A percentile compares a stretch with the other conserved stretches of the same genome.
Conservation (phyloP, 192 early-diverging fungal genomes). For the Cladochytrium replicatum region DNA sequence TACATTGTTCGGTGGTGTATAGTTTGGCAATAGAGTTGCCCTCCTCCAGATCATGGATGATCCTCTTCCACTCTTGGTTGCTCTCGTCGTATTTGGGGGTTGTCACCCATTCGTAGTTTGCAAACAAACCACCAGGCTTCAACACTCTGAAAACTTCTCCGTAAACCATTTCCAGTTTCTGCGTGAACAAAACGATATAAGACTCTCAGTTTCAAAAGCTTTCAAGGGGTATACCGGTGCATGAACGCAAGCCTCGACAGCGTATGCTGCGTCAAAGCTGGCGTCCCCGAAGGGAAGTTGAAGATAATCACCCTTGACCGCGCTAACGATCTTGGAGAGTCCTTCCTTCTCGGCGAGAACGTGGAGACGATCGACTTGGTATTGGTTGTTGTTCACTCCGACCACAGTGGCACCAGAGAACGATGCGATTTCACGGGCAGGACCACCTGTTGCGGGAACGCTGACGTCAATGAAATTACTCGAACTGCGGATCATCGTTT, state of each 20-base stretch:
- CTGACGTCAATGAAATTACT: constrained; percentile 1
- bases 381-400: constrained; percentile 95
- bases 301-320: constrained; percentile 73
- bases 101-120: constrained; percentile 91
- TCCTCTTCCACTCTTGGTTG: constrained; percentile 59
- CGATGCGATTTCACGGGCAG: constrained; percentile 83
- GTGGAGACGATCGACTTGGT: constrained; percentile 74
- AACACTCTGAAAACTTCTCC: constrained; percentile 81
- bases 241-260: constrained; percentile 93
- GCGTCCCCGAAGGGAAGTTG: constrained; percentile 72
- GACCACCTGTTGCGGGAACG: constrained; percentile 52
- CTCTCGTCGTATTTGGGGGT: constrained; percentile 78
- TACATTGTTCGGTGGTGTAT: constrained; percentile 57
- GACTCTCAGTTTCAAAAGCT: neutral
- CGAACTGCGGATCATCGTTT: neutral
- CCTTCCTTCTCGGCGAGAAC: constrained; percentile 61
- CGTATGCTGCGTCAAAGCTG: constrained; percentile 81
- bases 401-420: constrained; percentile 83
- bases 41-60: constrained; percentile 78
- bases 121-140: constrained; percentile 87
- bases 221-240: no score
- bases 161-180: constrained; percentile 75
- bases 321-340: constrained; percentile 39
- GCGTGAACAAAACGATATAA: no score
- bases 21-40: constrained; percentile 89